These are phyloP conservation scores for Candida sp. DNA, from an alignment of 1,139 yeast species.

Conservation along the genomic window DNA sequence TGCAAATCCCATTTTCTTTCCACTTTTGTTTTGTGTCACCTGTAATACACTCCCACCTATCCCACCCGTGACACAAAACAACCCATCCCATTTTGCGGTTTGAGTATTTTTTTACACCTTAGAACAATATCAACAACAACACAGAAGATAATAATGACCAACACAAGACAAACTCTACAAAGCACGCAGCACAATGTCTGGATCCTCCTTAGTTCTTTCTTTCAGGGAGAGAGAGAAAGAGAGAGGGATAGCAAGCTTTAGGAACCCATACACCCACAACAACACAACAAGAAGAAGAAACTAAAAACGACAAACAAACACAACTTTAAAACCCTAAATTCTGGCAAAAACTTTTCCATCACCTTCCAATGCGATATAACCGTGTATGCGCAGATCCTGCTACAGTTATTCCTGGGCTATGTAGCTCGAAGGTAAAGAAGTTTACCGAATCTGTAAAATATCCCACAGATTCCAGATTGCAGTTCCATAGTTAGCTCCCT, in stretches of 20 bases:
- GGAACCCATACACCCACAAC: too few species aligned
- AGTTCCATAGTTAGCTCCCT: not conserved
- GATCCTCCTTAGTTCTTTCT: too few species aligned
- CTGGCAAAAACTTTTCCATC: too few species aligned
- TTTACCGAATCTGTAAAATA: not conserved
- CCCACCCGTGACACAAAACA: not conserved
- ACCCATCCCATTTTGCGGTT: not conserved
- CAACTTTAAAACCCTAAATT: too few species aligned
- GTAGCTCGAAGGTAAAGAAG: not conserved
- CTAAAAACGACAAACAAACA: too few species aligned
- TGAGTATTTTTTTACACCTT: not conserved
- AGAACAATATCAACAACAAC: too few species aligned
- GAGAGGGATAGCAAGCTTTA: too few species aligned
- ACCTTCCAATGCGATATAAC: not conserved
- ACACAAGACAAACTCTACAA: too few species aligned
- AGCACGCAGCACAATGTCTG: too few species aligned
- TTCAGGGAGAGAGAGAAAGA: too few species aligned
- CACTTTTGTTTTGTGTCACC: not conserved
- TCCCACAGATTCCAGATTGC: not conserved
- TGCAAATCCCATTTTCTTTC: not conserved
- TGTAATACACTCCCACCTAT: not conserved
- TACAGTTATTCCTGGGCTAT: not conserved
- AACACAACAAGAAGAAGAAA: too few species aligned
- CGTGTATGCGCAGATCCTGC: not conserved
- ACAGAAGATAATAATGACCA: too few species aligned